These are phyloP conservation scores for Lentinula sp. DNA, from an alignment of 768 basidiomycete species.

Conservation along the genomic window DNA sequence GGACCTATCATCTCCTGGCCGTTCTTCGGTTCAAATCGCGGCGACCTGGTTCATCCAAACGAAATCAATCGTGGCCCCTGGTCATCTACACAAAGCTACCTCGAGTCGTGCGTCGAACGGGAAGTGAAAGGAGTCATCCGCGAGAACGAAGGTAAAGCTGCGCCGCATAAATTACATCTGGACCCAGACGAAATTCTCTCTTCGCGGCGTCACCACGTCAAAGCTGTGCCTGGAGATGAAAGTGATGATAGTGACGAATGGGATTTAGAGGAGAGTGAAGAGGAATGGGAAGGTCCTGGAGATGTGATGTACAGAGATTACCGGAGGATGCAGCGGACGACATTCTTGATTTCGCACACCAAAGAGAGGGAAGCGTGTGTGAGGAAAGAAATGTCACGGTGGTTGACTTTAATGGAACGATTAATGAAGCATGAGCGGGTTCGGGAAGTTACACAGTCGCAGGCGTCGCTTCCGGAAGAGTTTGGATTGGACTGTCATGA, in stretches of 20 bases:
- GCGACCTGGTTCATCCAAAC: constrained; percentile 58
- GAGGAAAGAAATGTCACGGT: constrained; percentile 64
- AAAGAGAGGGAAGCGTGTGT: constrained; percentile 57
- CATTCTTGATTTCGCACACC: constrained; percentile 72
- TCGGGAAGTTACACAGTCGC: constrained; percentile 14
- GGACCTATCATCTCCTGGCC: constrained; percentile 89
- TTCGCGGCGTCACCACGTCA: constrained; percentile 63
- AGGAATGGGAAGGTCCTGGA: constrained; percentile 73
- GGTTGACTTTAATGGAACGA: constrained; percentile 62
- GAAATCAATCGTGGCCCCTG: constrained; percentile 83
- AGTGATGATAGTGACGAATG: constrained; percentile 77
- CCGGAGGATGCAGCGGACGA: constrained; percentile 71
- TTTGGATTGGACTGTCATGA: constrained; percentile 86
- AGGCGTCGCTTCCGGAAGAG: constrained; percentile 37
- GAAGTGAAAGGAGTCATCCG: constrained; percentile 68
- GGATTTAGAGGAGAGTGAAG: constrained; percentile 75
- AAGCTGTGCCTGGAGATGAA: constrained; percentile 64
- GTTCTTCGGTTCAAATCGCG: constrained; percentile 82
- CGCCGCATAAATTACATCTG: constrained; percentile 71
- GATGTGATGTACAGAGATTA: constrained; percentile 81
- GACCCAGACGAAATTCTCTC: constrained; percentile 73
- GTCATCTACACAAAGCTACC: constrained; percentile 52
- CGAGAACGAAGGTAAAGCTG: constrained; percentile 73
- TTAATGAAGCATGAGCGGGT: constrained; percentile 28
- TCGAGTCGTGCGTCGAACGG: constrained; percentile 60